These are phyloP conservation scores for Abortiporus biennis DNA, from an alignment of 1,284 basidiomycete species.

Conservation along the genomic window DNA sequence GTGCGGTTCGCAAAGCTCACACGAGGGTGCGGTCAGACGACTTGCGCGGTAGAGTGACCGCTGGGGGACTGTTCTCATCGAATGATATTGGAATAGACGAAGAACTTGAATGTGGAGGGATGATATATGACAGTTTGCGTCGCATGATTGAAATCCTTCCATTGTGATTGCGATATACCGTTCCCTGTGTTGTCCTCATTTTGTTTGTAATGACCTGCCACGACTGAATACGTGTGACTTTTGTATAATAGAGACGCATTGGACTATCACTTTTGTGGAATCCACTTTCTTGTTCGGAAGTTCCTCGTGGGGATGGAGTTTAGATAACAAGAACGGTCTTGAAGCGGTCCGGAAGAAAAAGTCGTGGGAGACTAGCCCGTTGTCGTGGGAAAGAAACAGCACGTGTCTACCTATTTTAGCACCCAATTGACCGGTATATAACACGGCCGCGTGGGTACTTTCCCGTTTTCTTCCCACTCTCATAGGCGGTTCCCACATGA, in stretches of 20 bases:
- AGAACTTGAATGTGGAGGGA: slow-evolving; percentile 15
- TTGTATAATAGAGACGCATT: slow-evolving; percentile 13
- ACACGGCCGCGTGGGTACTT: slow-evolving; percentile 30
- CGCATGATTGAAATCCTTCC: slow-evolving; percentile 19
- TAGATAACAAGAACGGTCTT: too few species aligned
- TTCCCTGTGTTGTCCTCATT: too few species aligned
- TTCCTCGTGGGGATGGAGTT: too few species aligned
- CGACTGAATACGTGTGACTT: neutral
- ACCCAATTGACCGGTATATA: slow-evolving; percentile 26
- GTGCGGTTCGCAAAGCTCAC: slow-evolving; percentile 25
- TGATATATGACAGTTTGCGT: slow-evolving; percentile 21
- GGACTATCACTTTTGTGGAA: too few species aligned
- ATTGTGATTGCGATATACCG: slow-evolving; percentile 11
- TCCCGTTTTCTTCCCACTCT: slow-evolving; percentile 30
- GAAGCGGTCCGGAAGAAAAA: too few species aligned
- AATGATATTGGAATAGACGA: slow-evolving; percentile 19
- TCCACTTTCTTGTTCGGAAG: too few species aligned
- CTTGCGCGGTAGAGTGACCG: slow-evolving; percentile 7
- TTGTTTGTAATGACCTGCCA: too few species aligned
- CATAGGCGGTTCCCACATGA: slow-evolving; percentile 28
- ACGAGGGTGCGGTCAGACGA: slow-evolving; percentile 10
- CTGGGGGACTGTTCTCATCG: slow-evolving; percentile 19
- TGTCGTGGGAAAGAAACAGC: slow-evolving; percentile 11
- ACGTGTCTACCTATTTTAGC: slow-evolving; percentile 16
- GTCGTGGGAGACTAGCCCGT: too few species aligned